A percentile compares a stretch with the other conserved stretches of the same genome.
Evolutionary conservation across 441 rosid genomes (phyloP).

Genomic region (Adansonia rubrostipa): DNA sequence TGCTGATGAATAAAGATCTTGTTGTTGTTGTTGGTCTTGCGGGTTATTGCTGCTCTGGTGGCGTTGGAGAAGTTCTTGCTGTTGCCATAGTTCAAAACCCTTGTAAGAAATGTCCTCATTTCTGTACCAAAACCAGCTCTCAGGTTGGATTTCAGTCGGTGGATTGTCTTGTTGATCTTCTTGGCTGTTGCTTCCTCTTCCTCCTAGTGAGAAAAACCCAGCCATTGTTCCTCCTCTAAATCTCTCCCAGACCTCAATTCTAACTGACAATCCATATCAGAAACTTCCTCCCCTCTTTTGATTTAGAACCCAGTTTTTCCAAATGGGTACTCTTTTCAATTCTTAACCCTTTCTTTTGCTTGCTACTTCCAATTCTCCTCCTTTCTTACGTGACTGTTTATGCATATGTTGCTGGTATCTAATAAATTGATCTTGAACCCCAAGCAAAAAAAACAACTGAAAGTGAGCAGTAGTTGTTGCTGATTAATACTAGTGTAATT

Average conservation of each 20-base stretch:
- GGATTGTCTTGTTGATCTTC: constrained; percentile 38
- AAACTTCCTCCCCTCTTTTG: constrained; percentile 20
- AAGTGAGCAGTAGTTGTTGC: not conserved
- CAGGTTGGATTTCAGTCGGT: constrained; percentile 51
- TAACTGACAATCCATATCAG: constrained; percentile 53
- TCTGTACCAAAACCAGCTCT: constrained; percentile 70
- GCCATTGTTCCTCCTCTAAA: constrained; percentile 52
- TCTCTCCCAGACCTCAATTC: constrained; percentile 41
- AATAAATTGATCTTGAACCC: constrained; percentile 1
- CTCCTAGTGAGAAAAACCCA: constrained; percentile 70
- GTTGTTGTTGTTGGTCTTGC: constrained; percentile 50
- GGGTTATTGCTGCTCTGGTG: constrained; percentile 39
- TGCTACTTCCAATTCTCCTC: constrained; percentile 17
- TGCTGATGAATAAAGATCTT: constrained; percentile 79
- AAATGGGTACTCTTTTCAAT: constrained; percentile 19
- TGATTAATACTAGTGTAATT: not conserved
- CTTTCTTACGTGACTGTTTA: not conserved
- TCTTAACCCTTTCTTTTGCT: not conserved
- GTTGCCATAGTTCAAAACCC: constrained; percentile 77
- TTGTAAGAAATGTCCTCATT: constrained; percentile 53
- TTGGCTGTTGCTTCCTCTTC: constrained; percentile 39
- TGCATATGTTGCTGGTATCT: not conserved
- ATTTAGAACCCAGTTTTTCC: constrained; percentile 26
- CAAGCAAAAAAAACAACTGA: not conserved
- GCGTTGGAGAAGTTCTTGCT: constrained; percentile 49